Evolutionary conservation across 805 yeast species (phyloP).

Genomic region (Candida berthetii): DNA sequence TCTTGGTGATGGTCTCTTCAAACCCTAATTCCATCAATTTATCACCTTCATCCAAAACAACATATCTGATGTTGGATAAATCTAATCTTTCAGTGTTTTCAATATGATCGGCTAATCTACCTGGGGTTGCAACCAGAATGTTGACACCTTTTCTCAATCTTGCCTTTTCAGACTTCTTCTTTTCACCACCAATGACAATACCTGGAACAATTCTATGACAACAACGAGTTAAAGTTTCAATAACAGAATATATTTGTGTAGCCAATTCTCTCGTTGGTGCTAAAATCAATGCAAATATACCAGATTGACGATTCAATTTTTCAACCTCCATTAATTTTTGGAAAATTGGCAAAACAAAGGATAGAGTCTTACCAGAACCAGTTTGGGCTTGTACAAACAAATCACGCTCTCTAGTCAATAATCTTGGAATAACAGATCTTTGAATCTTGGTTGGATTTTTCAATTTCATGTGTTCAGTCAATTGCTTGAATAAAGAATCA

Average conservation of each 20-base stretch:
- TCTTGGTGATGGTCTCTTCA: conserved; percentile 83
- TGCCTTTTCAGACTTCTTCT: conserved; percentile 95
- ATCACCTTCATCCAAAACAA: conserved; percentile 97
- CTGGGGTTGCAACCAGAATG: conserved; percentile 96
- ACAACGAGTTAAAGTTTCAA: conserved; percentile 65
- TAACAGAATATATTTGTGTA: conserved; percentile 77
- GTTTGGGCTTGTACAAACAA: conserved; percentile 94
- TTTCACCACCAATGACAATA: conserved; percentile 95
- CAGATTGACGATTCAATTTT: conserved; percentile 53
- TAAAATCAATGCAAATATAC: conserved; percentile 82
- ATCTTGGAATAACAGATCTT: conserved; percentile 66
- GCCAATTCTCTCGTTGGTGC: conserved; percentile 97
- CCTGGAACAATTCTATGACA: conserved; percentile 93
- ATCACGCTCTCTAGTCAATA: conserved; percentile 44
- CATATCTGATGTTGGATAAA: conserved; percentile 69
- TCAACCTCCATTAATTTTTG: conserved; percentile 58
- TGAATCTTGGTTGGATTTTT: conserved; percentile 83
- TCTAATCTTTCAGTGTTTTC: conserved; percentile 80
- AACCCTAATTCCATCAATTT: conserved; percentile 93
- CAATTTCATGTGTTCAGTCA: conserved; percentile 50
- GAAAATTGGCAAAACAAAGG: conserved; percentile 80
- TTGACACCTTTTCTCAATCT: conserved; percentile 93
- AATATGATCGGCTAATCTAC: conserved; percentile 90
- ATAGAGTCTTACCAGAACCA: conserved; percentile 94
- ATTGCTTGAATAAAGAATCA: conserved; percentile 42